phyloP scores from a whole-genome alignment of 148 eudicot species.

The Cornus kousa region DNA sequence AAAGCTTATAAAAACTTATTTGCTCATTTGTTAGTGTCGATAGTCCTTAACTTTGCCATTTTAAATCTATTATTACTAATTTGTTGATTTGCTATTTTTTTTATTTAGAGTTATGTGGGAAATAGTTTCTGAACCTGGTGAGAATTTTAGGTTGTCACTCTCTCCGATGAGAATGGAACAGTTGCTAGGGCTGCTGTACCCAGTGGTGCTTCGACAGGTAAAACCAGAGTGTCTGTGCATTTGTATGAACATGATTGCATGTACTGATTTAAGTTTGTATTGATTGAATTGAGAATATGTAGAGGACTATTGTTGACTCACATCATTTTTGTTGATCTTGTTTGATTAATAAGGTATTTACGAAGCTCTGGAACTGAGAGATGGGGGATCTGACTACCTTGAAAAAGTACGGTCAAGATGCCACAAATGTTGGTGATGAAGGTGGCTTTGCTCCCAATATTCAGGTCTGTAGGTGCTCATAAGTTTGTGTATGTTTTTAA shows the following conservation, averaged over 20 bases:
- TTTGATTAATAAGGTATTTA: conserved; percentile 52
- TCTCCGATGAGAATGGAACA: conserved; percentile 54
- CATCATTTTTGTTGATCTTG: background rate
- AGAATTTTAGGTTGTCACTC: conserved; percentile 50
- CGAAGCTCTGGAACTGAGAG: conserved; percentile 91
- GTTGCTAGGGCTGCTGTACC: conserved; percentile 79
- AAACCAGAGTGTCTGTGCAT: background rate
- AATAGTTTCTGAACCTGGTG: background rate
- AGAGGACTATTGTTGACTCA: background rate
- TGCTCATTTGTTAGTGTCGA: no score
- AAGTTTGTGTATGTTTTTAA: background rate
- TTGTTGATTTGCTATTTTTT: no score
- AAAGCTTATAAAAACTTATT: no score
- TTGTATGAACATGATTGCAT: background rate
- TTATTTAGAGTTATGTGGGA: background rate
- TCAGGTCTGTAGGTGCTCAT: conserved; percentile 47
- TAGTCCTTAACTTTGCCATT: no score
- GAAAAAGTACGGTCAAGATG: conserved; percentile 99
- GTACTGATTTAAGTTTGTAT: background rate
- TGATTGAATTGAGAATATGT: no score
- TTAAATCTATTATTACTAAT: no score
- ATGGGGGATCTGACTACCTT: conserved; percentile 88
- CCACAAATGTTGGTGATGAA: conserved; percentile 97
- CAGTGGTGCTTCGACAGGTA: conserved; percentile 84
- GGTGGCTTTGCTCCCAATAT: conserved; percentile 99